These are phyloP conservation scores for Serpula lacrymans DNA, from an alignment of 768 basidiomycete genomes.

Conservation along the genomic window DNA sequence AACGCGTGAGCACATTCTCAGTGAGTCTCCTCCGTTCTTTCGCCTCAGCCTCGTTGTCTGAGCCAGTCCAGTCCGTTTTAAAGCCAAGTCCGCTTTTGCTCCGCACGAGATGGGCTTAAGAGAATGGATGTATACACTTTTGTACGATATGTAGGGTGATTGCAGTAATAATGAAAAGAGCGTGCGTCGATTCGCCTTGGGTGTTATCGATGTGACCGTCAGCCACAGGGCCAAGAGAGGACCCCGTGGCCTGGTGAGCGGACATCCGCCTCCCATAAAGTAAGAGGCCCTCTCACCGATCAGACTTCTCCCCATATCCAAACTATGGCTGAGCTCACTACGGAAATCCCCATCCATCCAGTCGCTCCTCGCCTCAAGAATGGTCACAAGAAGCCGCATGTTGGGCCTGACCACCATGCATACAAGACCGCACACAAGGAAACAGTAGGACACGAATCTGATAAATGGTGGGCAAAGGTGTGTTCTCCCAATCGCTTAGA, in stretches of 20 bases:
- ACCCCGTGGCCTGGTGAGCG: slow-evolving; percentile 8
- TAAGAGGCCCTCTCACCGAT: neutral
- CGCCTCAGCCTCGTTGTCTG: slow-evolving; percentile 8
- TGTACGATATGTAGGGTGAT: too few relatives aligned
- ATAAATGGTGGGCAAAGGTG: slow-evolving; percentile 88
- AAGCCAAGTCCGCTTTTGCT: slow-evolving; percentile 19
- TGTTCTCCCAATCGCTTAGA: slow-evolving; percentile 12
- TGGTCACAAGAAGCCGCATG: slow-evolving; percentile 65
- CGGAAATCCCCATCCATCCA: slow-evolving; percentile 52
- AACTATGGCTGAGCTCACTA: slow-evolving; percentile 38
- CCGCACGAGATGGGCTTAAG: slow-evolving; percentile 9
- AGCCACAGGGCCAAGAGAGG: slow-evolving; percentile 12
- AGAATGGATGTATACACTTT: too few relatives aligned
- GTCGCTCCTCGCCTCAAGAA: slow-evolving; percentile 70
- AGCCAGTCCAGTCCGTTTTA: neutral
- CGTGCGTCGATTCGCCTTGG: slow-evolving; percentile 11
- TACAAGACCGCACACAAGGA: slow-evolving; percentile 65
- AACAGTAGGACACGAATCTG: slow-evolving; percentile 73
- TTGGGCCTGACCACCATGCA: slow-evolving; percentile 76
- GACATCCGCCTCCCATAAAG: slow-evolving; percentile 6
- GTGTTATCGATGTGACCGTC: neutral
- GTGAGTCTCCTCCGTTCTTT: slow-evolving; percentile 23
- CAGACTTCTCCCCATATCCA: slow-evolving; percentile 1
- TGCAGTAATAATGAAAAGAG: slow-evolving; percentile 3
- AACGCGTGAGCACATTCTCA: too few relatives aligned